These are phyloP conservation scores for Monascus ruber DNA, from an alignment of 2,329 filamentous ascomycete genomes.

Conservation along the genomic window DNA sequence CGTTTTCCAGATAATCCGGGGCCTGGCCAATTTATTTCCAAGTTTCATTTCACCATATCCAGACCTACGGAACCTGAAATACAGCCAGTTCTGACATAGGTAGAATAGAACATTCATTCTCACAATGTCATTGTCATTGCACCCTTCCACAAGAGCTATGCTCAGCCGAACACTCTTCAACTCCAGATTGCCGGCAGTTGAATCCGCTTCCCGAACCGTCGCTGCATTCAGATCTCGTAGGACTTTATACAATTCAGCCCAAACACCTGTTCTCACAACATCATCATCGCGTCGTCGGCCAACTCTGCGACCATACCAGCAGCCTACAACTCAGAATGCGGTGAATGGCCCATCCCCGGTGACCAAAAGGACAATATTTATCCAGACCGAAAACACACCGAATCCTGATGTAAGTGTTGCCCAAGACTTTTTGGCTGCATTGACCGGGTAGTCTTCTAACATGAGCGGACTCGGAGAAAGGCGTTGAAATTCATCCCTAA, in stretches of 20 bases:
- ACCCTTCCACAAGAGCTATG: conserved; percentile 20
- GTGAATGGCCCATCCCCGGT: conserved; percentile 29
- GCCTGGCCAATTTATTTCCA: too few species aligned
- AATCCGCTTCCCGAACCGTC: conserved; percentile 17
- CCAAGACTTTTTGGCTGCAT: too few species aligned
- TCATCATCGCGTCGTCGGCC: conserved; percentile 38
- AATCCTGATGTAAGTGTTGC: conserved; percentile 62
- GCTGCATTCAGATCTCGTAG: conserved; percentile 21
- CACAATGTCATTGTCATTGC: conserved; percentile 17
- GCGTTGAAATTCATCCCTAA: conserved; percentile 93
- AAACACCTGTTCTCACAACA: conserved; percentile 37
- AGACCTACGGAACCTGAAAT: neutral
- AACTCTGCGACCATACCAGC: conserved; percentile 32
- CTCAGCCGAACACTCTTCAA: conserved; percentile 18
- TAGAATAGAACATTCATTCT: neutral
- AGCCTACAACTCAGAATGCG: conserved; percentile 23
- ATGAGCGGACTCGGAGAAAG: conserved; percentile 12
- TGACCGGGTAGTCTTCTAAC: too few species aligned
- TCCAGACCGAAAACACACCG: conserved; percentile 89
- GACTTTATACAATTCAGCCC: conserved; percentile 32
- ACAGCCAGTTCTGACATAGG: neutral
- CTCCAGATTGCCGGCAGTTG: conserved; percentile 11
- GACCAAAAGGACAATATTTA: conserved; percentile 71
- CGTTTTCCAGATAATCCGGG: too few species aligned
- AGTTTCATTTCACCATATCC: neutral